Base-by-base conservation (phyloP, 1,284 basidiomycete species). In the Microbotryomycetes sp. region DNA sequence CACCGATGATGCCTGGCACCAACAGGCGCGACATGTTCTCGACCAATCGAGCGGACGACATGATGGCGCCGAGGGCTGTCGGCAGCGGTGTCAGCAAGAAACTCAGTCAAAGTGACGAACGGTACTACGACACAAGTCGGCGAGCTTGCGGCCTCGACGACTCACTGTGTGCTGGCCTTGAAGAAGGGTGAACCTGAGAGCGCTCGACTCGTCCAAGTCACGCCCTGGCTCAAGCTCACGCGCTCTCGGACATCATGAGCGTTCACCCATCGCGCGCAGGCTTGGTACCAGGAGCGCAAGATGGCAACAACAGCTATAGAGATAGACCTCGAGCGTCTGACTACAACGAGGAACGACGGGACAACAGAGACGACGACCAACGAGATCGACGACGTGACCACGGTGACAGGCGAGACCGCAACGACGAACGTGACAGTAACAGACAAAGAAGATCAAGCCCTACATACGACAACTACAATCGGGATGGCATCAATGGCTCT, bases 1-100 rank as follows among this genome's bases (percentile, higher is more conserved):
- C 79, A 50, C 84, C 86, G 68, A 91, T 77, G 49, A 84, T 86
- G 64, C 87, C 77, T 61, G 91, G 89, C 32, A 92, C 90, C 26
- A 56, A 53, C 14, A 66, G 56, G 6, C 63, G 55, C 3, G 52
- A 56, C 28, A 66, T 55, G 12, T 59, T 54, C 58, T 69, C 66
- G 53, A 55, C 31, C 9, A 55, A 28, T 2, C 26, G 3, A 14
- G 53, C 53, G 30, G 36, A 42, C 36, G 67, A 60, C 67, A 58
- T 63, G 7, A 7, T 47, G 6, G 14, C 16, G 48, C 25, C 7
- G 22, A n/a, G n/a, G n/a, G n/a, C n/a, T n/a, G n/a, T n/a, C n/a
- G 50, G 22, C 25, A 29, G 45, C 2, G 16, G 7, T 23, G 47
- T 6, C n/a, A 25, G 49, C 15, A 56, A 28, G 31, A 42, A 30